Evolutionary conservation across 306 rosid genomes (phyloP), one percentile per base, ranked within the genome.

Genomic region (Arachis hypogaea): DNA sequence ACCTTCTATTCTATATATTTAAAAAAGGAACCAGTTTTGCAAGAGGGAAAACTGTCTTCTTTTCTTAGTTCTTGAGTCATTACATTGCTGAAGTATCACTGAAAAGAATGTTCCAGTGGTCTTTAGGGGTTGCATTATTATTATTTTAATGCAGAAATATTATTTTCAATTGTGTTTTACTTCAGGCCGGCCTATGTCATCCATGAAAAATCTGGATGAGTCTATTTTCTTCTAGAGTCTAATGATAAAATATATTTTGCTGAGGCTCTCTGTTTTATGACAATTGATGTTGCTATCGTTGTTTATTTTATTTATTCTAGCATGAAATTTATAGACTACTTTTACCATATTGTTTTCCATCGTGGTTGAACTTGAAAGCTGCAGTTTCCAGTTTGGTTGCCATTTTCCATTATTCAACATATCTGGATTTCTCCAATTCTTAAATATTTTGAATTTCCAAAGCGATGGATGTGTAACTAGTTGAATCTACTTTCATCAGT

Each of bases 261-360:
- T 29, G 29, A 42, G 9, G 52, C 63, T 51, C 54, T 51, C 63
- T 28, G 8, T 33, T 63, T 4, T 29, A 22, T 40, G 44, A 44
- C 62, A 57, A 11, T 29, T 57, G 61, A 4, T 45, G n/a, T 71
- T 44, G 58, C 16, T 6, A 30, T 71, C 9, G 22, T 44, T 22
- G 64, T 60, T 22, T 22, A 22, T 22, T 22, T 59, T 18, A 16
- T 49, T 54, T 59, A 5, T 38, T 68, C 12, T 59, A 9, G 9
- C 46, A 2, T 9, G 36, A 41, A 29, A 75, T 36, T 12, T 47
- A 8, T n/a, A 11, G 14, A 10, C 9, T 43, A 29, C 33, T 44
- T 69, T 63, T 41, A 29, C 22, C 57, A 54, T 77, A 29, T 69
- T 77, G 38, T 44, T 61, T 71, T 44, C 59, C 63, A 4, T 6